Base-by-base conservation (phyloP, 2,329 filamentous ascomycete species). In the Chrysosporium keratinophilum region DNA sequence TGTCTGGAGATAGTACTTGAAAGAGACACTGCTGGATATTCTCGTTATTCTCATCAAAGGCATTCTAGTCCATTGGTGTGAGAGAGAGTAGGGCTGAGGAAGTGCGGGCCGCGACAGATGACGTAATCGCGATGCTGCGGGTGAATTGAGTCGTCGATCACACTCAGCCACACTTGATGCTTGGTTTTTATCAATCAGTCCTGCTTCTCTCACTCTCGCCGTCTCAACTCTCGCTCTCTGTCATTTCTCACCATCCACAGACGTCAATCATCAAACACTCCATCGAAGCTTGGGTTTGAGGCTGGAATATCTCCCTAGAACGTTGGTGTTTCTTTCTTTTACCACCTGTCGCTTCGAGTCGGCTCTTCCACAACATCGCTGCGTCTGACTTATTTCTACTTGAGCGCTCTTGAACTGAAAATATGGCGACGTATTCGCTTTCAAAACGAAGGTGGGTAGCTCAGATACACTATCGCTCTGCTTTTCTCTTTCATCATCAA, bases 361-460 rank as follows among this genome's bases (percentile, higher is more conserved):
- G 10, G 3, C 10, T n/a, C 14, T 14, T 28, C 7, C 3, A 28
- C 20, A 23, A 28, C 23, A 4, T 28, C 23, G 23, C 23, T 28
- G n/a, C n/a, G 7, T 28, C 23, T 28, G 3, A 28, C 23, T 28
- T 28, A 28, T 28, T 28, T 28, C 23, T 28, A 28, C 17, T 33
- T 49, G 17, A 23, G 11, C 12, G 37, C 39, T 39, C 20, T 43
- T 31, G 17, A 31, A 5, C 14, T 14, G 17, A 43, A 17, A 35
- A 17, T 15, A 39, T 45, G 50, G 14, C 12, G 15, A 11, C 5
- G 7, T 3, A 6, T 35, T 1, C 11, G 14, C 19, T 44, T 37
- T 35, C 50, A 15, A 52, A 52, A 45, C 47, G 50, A 37, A 12
- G 10, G 42, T 44, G 35, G 20, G 42, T 47, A 3, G 9, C 35